phyloP scores from a whole-genome alignment of 228 moss, liverwort and hornwort species.

The Sphagnum fallax region DNA sequence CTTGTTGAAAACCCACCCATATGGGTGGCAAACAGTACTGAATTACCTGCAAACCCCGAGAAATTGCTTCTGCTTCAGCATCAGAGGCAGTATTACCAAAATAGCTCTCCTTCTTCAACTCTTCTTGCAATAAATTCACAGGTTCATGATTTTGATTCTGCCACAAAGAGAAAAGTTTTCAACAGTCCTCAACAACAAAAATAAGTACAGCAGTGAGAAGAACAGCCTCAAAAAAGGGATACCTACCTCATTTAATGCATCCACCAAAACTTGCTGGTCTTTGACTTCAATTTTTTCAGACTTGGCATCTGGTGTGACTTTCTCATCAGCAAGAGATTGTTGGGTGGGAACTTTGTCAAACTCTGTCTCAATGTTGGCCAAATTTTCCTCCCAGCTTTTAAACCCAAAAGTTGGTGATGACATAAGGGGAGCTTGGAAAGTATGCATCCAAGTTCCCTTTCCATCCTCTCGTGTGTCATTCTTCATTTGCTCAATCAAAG shows the following conservation, averaged over 20 bases:
- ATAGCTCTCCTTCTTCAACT: conserved; percentile 22
- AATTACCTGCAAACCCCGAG: conserved; percentile 84
- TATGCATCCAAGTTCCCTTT: conserved; percentile 19
- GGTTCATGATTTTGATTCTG: conserved; percentile 28
- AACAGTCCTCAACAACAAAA: too few relatives aligned
- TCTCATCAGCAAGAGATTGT: conserved; percentile 7
- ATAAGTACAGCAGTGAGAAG: too few relatives aligned
- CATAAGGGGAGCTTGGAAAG: conserved; percentile 32
- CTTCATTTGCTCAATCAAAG: conserved; percentile 7
- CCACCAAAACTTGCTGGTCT: too few relatives aligned
- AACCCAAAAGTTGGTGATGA: conserved; percentile 52
- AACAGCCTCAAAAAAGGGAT: too few relatives aligned
- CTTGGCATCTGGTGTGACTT: conserved; percentile 1
- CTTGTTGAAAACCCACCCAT: too few relatives aligned
- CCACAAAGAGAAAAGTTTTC: neutral
- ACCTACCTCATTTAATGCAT: too few relatives aligned
- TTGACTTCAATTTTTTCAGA: too few relatives aligned
- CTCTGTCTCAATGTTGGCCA: conserved; percentile 25
- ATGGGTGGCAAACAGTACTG: neutral
- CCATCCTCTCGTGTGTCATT: conserved; percentile 16
- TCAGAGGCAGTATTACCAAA: conserved; percentile 51
- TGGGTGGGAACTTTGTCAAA: conserved; percentile 18
- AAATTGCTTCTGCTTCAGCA: conserved; percentile 80
- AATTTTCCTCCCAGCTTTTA: conserved; percentile 55
- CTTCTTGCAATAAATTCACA: conserved; percentile 22